Evolutionary conservation across 164 flowering plant species (phyloP).

Genomic region (Hamamelis virginiana): DNA sequence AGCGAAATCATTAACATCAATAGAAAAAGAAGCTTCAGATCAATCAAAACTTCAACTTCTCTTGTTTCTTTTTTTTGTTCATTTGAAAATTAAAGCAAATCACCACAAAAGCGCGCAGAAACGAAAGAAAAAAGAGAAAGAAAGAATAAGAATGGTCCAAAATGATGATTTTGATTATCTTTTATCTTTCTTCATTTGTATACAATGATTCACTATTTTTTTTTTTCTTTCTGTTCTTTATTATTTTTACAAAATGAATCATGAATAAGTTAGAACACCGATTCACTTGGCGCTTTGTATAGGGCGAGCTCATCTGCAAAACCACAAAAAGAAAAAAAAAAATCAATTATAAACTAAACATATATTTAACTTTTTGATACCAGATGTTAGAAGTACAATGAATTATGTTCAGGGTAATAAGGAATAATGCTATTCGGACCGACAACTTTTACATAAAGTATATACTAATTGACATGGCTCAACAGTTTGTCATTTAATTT

Average conservation of each 20-base stretch:
- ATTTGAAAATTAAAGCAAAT: background rate
- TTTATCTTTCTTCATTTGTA: slow-evolving; percentile 4
- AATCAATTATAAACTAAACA: background rate
- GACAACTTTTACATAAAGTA: too few species aligned
- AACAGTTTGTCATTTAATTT: too few species aligned
- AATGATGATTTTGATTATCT: background rate
- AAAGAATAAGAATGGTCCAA: background rate
- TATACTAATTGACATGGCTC: too few species aligned
- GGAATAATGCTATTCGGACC: too few species aligned
- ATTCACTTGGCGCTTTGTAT: background rate
- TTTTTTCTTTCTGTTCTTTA: background rate
- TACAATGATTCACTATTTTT: background rate
- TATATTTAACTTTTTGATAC: too few species aligned
- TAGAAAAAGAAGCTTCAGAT: slow-evolving; percentile 8
- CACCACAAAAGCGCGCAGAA: too few species aligned
- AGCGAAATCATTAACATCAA: slow-evolving; percentile 13
- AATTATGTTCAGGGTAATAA: too few species aligned
- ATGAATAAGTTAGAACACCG: background rate
- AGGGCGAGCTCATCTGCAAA: slow-evolving; percentile 4
- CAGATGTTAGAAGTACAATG: too few species aligned
- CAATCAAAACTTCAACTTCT: slow-evolving; percentile 9
- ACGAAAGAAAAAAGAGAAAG: too few species aligned
- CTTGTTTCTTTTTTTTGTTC: too few species aligned
- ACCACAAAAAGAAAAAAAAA: background rate
- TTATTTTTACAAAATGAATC: too few species aligned